Base-by-base conservation (phyloP, 257 asterid species). In the Capsicum baccatum region DNA sequence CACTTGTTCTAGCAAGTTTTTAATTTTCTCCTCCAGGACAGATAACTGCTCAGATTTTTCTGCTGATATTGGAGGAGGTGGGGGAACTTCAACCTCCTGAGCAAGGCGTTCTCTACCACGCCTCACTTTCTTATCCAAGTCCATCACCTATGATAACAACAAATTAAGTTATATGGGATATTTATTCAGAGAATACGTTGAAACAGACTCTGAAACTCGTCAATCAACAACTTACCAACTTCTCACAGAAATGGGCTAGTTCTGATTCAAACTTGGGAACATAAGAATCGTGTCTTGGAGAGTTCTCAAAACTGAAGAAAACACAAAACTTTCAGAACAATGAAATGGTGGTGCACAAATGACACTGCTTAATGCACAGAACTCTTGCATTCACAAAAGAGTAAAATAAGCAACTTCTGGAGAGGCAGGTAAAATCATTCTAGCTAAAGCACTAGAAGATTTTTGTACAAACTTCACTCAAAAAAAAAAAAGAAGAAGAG, bases 41-140 rank as follows among this genome's bases (percentile, higher is more conserved):
- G 98, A 85, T 86, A 97, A 83, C 89, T 92, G 99, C 88, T 97
- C 97, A 9, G 97, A 91, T 82, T 96, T 96, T 91, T 96, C 99
- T 83, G 95, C 94, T 56, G 99, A 91, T 83, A 96, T 90, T 54
- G 99, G 98, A 87, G 98, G 98, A 17, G 99, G 98, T 26, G 98
- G 91, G 56, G 94, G 98, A 78, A 91, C 85, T 86, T 94, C 98
- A 84, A 92, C 90, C 68, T 96, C 99, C 88, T 96, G 99, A 83
- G 91, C 97, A 84, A 96, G 98, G 76, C 99, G 97, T 83, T 94
- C 98, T 73, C 94, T 98, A 84, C 99, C 97, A 88, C 99, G 99
- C 91, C 92, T 95, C 73, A 97, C 98, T 91, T 93, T 94, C 84
- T 98, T 89, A 87, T 97, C 98, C 86, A 97, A 90, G 87, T 97